Evolutionary conservation across 202 grass and related monocot species (phyloP).

Genomic region (Schoenoplectus tabernaemontani): DNA sequence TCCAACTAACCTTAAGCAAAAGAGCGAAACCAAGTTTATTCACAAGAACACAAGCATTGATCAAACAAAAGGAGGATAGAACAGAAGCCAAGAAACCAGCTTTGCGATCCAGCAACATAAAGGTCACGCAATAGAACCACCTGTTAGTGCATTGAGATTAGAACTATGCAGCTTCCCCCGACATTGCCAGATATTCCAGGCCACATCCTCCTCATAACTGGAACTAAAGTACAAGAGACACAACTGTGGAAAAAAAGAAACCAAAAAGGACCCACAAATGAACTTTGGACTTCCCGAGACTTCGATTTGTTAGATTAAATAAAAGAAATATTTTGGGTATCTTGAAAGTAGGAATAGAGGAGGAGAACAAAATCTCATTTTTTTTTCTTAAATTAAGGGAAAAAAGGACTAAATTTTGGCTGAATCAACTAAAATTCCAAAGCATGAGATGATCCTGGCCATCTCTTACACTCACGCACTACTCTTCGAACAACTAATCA

Average conservation of each 20-base stretch:
- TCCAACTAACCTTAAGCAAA: constrained; percentile 26
- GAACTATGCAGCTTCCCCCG: constrained; percentile 31
- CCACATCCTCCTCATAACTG: constrained; percentile 67
- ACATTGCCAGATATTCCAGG: constrained; percentile 75
- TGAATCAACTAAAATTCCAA: too few relatives aligned
- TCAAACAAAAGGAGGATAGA: constrained; percentile 49
- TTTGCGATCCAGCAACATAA: constrained; percentile 51
- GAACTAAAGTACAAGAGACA: constrained; percentile 58
- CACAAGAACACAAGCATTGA: constrained; percentile 48
- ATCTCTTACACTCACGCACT: too few relatives aligned
- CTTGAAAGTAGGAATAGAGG: neutral
- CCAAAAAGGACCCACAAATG: constrained; percentile 9
- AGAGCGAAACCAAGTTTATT: constrained; percentile 42
- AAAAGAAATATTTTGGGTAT: neutral
- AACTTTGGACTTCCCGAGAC: neutral
- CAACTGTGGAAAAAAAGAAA: constrained; percentile 38
- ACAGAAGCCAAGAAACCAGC: constrained; percentile 37
- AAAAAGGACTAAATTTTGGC: too few relatives aligned
- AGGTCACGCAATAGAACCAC: constrained; percentile 50
- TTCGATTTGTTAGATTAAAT: neutral
- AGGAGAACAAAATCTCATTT: too few relatives aligned
- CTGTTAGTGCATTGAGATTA: too few relatives aligned
- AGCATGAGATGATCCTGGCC: too few relatives aligned
- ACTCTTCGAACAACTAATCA: too few relatives aligned
- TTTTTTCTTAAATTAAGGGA: too few relatives aligned